Base-by-base conservation (phyloP, 2,329 filamentous ascomycete genomes). In the Curvularia spicifera region DNA sequence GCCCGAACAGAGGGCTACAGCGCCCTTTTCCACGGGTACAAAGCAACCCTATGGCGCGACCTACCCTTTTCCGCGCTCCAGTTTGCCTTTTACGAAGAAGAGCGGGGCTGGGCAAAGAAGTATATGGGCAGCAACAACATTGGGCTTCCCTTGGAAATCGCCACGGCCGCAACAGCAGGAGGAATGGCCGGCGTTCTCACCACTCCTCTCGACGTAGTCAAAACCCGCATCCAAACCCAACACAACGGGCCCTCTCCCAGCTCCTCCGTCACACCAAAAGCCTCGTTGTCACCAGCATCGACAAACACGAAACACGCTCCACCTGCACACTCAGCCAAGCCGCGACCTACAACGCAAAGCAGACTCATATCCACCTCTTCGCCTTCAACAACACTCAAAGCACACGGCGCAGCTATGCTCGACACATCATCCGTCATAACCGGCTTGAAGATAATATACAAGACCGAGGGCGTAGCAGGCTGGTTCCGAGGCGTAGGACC, bases 1-100 rank as follows among this genome's bases (percentile, higher is more conserved):
- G 84, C 93, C 15, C 87, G 88, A 39, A 84, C 85, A 42, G 95
- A 99, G 79, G 96, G 95, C 0, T 83, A 92, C 53, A 83, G 86
- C 0, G 95, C 96, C 18, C 84, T 99, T 24, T 99, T 97, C 76
- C 90, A 96, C 69, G 95, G 95, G n/a, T 99, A 96, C 81, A 95
- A 95, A 76, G 95, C 95, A 10, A 99, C 95, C 0, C 86, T 99
- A 3, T 95, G 91, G 79, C 90, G 95, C 57, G 95, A 99, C 71
- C 84, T 99, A 22, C 95, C 95, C 1, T 99, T 97, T 74, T 98
- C 94, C 0, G 95, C 95, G 0, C 80, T 99, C 10, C 95, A 99
- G 73, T 98, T 99, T 78, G 94, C 96, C 71, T 97, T 99, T 75
- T 99, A 97, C 81, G 95, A 99, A 78, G 91, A 98, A 77, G 93